These are phyloP conservation scores for Cercospora beticola DNA, from an alignment of 2,329 filamentous ascomycete species.

Conservation along the genomic window DNA sequence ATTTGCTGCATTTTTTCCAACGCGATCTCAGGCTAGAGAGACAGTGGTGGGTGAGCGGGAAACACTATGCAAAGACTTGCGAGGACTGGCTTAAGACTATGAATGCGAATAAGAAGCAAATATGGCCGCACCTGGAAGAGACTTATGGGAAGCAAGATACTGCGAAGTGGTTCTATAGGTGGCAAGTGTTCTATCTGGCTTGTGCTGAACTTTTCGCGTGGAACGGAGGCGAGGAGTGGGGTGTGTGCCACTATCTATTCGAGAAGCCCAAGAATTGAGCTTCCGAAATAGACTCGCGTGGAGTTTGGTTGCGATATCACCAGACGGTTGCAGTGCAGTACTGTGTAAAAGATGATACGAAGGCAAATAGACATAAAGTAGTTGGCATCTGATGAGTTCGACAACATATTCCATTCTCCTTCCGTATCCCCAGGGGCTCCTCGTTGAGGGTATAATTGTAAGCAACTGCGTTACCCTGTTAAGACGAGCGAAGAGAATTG, in stretches of 20 bases:
- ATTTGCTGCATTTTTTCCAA: conserved; percentile 67
- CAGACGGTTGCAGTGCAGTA: background rate
- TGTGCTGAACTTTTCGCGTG: conserved; percentile 69
- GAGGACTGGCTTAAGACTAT: conserved; percentile 67
- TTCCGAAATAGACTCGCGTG: background rate
- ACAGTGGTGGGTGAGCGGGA: conserved; percentile 71
- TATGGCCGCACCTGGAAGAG: conserved; percentile 64
- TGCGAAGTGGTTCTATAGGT: conserved; percentile 65
- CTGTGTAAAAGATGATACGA: background rate
- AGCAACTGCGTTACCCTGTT: background rate
- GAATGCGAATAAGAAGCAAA: conserved; percentile 57
- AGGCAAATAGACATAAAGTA: background rate
- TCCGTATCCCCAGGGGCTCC: background rate
- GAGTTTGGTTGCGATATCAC: background rate
- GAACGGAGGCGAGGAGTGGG: conserved; percentile 66
- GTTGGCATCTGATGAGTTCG: background rate
- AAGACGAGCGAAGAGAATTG: background rate
- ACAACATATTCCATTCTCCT: background rate
- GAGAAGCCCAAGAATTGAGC: conserved; percentile 49
- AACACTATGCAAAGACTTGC: conserved; percentile 68
- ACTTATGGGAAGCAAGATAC: conserved; percentile 64
- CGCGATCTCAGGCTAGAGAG: conserved; percentile 57
- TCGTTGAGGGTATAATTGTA: background rate
- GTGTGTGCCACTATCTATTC: conserved; percentile 66
- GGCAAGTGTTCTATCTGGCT: conserved; percentile 72